A percentile compares a stretch with the other conserved stretches of the same genome.
phyloP scores from a whole-genome alignment of 1,139 yeast genomes.

The Debaryomyces nepalensis region DNA sequence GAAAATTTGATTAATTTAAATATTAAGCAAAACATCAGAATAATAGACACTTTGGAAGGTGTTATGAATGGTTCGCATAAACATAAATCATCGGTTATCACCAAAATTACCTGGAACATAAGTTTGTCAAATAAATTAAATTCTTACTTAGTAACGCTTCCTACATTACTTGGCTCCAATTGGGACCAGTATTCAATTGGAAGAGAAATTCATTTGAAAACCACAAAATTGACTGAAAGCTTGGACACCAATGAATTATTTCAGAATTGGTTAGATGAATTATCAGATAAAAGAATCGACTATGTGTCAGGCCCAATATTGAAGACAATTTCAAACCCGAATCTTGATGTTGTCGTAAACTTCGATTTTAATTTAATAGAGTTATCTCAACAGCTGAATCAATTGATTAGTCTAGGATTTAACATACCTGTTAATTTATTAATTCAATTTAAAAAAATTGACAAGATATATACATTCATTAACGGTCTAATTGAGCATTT shows the following conservation, averaged over 20 bases:
- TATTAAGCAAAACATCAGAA: slow-evolving; percentile 7
- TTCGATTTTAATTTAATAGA: slow-evolving; percentile 53
- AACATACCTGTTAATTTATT: slow-evolving; percentile 53
- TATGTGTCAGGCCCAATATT: slow-evolving; percentile 39
- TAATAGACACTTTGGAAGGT: slow-evolving; percentile 1
- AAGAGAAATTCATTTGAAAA: slow-evolving; percentile 57
- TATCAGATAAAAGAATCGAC: slow-evolving; percentile 9
- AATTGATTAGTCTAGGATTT: slow-evolving; percentile 56
- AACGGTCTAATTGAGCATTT: slow-evolving; percentile 54
- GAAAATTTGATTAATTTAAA: slow-evolving; percentile 20
- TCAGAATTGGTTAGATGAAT: slow-evolving; percentile 51
- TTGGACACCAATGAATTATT: slow-evolving; percentile 49
- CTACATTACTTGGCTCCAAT: slow-evolving; percentile 59
- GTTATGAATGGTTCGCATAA: slow-evolving; percentile 1
- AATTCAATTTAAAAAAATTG: slow-evolving; percentile 47
- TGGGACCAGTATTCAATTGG: slow-evolving; percentile 84
- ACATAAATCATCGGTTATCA: slow-evolving; percentile 12
- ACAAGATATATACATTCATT: slow-evolving; percentile 62
- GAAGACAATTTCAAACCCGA: slow-evolving; percentile 24
- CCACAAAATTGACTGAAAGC: slow-evolving; percentile 46
- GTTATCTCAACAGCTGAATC: slow-evolving; percentile 57
- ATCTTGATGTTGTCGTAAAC: slow-evolving; percentile 41
- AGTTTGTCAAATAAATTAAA: slow-evolving; percentile 27
- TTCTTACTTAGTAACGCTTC: slow-evolving; percentile 27
- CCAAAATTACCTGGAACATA: slow-evolving; percentile 26